Evolutionary conservation across 352 stramenopile genomes (phyloP), one percentile per base, ranked within the genome.

Genomic region (Elongisporangium prolatum): DNA sequence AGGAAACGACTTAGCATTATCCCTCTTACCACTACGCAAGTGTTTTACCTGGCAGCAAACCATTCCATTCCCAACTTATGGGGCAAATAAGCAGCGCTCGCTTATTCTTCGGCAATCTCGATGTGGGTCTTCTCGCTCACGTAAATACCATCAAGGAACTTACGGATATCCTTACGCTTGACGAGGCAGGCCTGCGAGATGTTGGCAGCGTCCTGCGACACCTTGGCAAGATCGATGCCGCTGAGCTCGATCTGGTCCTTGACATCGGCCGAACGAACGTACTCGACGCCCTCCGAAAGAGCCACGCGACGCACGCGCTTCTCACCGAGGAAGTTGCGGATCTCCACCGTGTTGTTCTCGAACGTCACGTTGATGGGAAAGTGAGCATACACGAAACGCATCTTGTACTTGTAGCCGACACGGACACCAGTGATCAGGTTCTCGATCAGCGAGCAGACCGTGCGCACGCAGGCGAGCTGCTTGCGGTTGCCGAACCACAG

Each of bases 131-230:
- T 99, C 74, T 99, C 96, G 48, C 86, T 98, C 54, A 99, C 97
- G 86, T 99, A 99, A 77, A 99, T 99, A 97, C 97, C 97, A 78
- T 99, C 97, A 52, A 99, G 87, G 89, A 99, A 99, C 88, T 99
- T 99, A 98, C 97, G 97, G 77, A 99, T 98, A 95, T 95, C 85
- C 79, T 93, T 95, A 68, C 80, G 75, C 67, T 86, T 84, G 63
- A 95, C 85, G 40, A 95, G 72, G 58, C 83, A 93, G 61, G 81
- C 72, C 72, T 93, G 83, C 69, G 85, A 80, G 71, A 95, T 95
- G 78, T 91, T 93, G 59, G 85, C 80, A 25, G 65, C 72, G 64
- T 95, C 82, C 79, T 95, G 90, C 61, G 96, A 99, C 57, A 99
- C 97, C 63, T 93, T 91, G 59, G 96, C 80, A 68, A 99, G 93